Evolutionary conservation across 257 asterid species (phyloP).

Genomic region (Solanum ahanhuiri): DNA sequence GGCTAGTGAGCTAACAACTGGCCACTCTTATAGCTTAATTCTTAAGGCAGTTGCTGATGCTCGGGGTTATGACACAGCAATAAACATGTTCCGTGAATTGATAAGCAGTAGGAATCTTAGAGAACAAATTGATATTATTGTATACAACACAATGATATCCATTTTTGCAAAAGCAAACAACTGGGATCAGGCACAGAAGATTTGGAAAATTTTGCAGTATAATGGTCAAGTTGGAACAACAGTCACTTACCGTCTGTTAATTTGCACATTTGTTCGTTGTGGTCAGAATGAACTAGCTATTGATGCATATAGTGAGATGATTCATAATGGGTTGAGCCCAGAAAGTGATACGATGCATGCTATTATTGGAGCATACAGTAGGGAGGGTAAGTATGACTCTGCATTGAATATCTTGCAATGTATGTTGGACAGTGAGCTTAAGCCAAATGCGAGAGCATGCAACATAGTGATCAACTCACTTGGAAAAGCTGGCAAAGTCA

Average conservation of each 20-base stretch:
- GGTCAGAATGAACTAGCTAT: constrained; percentile 73
- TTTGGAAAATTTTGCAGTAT: constrained; percentile 53
- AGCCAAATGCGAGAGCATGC: constrained; percentile 57
- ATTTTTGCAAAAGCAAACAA: constrained; percentile 41
- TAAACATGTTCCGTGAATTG: constrained; percentile 55
- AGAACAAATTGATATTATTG: constrained; percentile 47
- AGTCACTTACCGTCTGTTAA: constrained; percentile 64
- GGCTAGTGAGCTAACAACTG: constrained; percentile 29
- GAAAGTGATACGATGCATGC: constrained; percentile 71
- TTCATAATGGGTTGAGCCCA: constrained; percentile 44
- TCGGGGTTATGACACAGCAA: constrained; percentile 39
- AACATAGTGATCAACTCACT: constrained; percentile 65
- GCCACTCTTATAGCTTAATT: constrained; percentile 69
- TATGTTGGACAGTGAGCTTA: constrained; percentile 43
- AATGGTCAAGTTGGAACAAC: constrained; percentile 39
- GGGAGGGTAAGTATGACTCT: constrained; percentile 72
- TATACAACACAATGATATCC: constrained; percentile 81
- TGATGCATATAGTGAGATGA: constrained; percentile 83
- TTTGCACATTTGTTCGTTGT: constrained; percentile 75
- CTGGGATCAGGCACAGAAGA: constrained; percentile 49
- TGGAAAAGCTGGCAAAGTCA: constrained; percentile 47
- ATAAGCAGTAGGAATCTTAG: constrained; percentile 20
- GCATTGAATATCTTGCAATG: constrained; percentile 39
- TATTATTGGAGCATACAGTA: constrained; percentile 71
- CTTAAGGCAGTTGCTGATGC: constrained; percentile 67